Evolutionary conservation across 2,329 filamentous ascomycete species (phyloP).

Genomic region (Coniochaeta sp.): DNA sequence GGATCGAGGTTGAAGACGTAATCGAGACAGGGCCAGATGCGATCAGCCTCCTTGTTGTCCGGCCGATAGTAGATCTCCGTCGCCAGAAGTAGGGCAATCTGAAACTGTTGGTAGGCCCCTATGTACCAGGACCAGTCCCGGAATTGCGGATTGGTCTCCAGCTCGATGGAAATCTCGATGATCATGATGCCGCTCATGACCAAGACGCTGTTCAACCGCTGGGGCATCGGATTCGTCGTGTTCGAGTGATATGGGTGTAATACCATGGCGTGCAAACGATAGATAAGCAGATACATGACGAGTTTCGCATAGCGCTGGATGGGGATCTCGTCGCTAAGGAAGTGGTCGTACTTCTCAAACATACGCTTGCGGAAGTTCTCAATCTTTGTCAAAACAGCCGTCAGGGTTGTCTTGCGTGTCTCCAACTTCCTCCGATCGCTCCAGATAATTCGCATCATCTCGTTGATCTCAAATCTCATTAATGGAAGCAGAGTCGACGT

Average conservation of each 20-base stretch:
- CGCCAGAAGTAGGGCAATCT: conserved; percentile 60
- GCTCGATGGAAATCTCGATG: conserved; percentile 37
- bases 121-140: conserved; percentile 61
- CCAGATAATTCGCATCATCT: conserved; percentile 66
- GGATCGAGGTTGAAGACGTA: conserved; percentile 60
- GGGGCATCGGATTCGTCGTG: conserved; percentile 41
- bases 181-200: conserved; percentile 51
- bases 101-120: conserved; percentile 66
- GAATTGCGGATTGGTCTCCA: conserved; percentile 38
- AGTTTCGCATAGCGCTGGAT: conserved; percentile 56
- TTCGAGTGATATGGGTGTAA: conserved; percentile 59
- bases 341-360: conserved; percentile 56
- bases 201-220: conserved; percentile 55
- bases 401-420: conserved; percentile 51
- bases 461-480: conserved; percentile 65
- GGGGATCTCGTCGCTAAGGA: conserved; percentile 52
- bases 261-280: conserved; percentile 57
- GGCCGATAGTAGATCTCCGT: conserved; percentile 58
- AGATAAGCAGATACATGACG: conserved; percentile 56
- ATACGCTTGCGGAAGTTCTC: conserved; percentile 60
- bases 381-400: conserved; percentile 57
- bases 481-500: conserved; percentile 61
- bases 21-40: conserved; percentile 65
- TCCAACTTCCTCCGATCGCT: conserved; percentile 60
- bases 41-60: conserved; percentile 47